Base-by-base conservation (phyloP, 345 rosid genomes). In the Reutealis trisperma region DNA sequence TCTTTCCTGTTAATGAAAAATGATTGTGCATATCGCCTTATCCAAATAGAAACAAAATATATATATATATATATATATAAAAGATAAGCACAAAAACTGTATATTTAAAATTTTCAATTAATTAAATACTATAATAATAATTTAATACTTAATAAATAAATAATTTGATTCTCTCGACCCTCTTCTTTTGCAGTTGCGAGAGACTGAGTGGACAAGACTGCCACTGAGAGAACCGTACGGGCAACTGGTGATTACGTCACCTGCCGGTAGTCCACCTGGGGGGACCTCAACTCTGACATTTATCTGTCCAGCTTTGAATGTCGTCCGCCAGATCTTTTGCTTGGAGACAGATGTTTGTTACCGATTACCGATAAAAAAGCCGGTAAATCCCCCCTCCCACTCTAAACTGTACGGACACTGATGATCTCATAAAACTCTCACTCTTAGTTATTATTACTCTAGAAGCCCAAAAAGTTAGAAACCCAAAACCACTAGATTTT, bases 291-390 rank as follows among this genome's bases (percentile, higher is more conserved):
- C 51, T 47, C 67, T 62, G 67, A 44, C 59, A 30, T 2, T 2
- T 8, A 30, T 45, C 63, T 21, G 52, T 34, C 67, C 25, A 22
- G 75, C 85, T 73, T 77, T 78, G 75, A 74, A 75, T 55, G 76
- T 80, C 77, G 69, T 80, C 75, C 77, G 76, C 79, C 80, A 34
- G 60, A 78, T 81, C 86, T 83, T 83, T 83, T 83, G 85, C 88
- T 84, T 83, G 70, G 57, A 64, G 19, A 62, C 71, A 24, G 6
- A 34, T 15, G 14, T 47, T 30, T 75, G 9, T 75, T 63, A 73
- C 79, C 86, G 74, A 68, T 75, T 71, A 63, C 85, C 87, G 58
- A 82, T 85, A 27, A 71, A 72, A 76, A 76, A 72, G 60, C 80
- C 69, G 71, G 73, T 59, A 37, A 37, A 37, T 6, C 5, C 57